A percentile compares a stretch with the other conserved stretches of the same genome.
These are phyloP conservation scores for Closterium sp. DNA, from an alignment of 139 green algal species.

Conservation along the genomic window DNA sequence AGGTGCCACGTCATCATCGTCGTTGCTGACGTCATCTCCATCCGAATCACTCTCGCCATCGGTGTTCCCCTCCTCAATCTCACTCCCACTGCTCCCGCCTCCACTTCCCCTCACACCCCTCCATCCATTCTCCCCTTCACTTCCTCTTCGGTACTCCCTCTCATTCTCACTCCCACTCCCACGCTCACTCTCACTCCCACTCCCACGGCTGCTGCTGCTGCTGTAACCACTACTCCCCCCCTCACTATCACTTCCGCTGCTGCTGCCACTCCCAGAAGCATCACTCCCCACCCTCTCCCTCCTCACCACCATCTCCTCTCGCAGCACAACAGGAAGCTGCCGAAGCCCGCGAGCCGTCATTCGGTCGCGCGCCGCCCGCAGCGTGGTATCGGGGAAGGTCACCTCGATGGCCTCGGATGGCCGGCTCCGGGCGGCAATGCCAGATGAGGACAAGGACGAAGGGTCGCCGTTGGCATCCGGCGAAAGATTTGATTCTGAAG, in stretches of 20 bases:
- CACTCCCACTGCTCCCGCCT: background rate
- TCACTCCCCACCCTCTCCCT: background rate
- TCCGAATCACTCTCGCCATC: background rate
- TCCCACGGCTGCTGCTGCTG: background rate
- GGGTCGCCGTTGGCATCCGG: background rate
- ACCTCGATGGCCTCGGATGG: background rate
- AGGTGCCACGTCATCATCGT: conserved; percentile 4
- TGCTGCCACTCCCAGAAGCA: background rate
- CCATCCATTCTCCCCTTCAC: too few relatives aligned
- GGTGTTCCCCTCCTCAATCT: background rate
- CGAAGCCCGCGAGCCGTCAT: conserved; percentile 46
- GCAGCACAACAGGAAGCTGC: conserved; percentile 41
- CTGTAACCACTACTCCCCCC: background rate
- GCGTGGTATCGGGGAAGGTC: conserved; percentile 8
- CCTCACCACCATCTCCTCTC: background rate
- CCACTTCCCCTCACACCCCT: too few relatives aligned
- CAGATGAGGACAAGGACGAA: background rate
- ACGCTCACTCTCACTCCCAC: background rate
- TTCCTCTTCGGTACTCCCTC: too few relatives aligned
- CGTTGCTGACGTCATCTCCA: background rate
- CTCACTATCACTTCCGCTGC: background rate
- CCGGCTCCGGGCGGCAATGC: conserved; percentile 7
- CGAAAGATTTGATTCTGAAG: background rate
- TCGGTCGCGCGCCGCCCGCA: conserved; percentile 18
- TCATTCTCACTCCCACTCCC: background rate